These are phyloP conservation scores for Escovopsis sp. DNA, from an alignment of 2,329 filamentous ascomycete species.

Conservation along the genomic window DNA sequence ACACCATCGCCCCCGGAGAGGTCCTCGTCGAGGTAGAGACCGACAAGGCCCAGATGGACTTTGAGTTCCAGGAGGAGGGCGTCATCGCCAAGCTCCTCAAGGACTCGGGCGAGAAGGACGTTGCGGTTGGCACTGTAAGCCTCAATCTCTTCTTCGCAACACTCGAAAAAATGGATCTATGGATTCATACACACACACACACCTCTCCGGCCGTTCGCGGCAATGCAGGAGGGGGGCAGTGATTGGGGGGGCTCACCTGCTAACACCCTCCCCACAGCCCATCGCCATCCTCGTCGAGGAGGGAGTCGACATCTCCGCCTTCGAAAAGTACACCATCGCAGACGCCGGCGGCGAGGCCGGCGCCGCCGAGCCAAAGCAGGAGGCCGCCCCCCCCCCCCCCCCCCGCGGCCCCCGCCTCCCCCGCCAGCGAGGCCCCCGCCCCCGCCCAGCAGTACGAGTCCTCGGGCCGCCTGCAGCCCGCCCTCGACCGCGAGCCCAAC, in stretches of 20 bases:
- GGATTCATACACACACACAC: no score
- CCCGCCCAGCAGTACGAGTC: conserved; percentile 57
- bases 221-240: no score
- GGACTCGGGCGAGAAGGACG: conserved; percentile 84
- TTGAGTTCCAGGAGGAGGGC: conserved; percentile 98
- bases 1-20: conserved; percentile 75
- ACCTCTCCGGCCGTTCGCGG: no score
- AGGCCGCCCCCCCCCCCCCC: conserved; percentile 53
- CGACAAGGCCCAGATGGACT: conserved; percentile 99
- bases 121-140: conserved; percentile 86
- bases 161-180: no score
- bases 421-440: conserved; percentile 25
- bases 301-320: conserved; percentile 70
- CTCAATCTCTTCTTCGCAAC: no score
- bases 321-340: conserved; percentile 73
- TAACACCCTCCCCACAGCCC: conserved; percentile 54
- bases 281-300: conserved; percentile 94
- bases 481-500: conserved; percentile 68
- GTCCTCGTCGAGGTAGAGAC: conserved; percentile 98
- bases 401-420: conserved; percentile 35
- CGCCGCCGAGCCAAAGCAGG: conserved; percentile 47
- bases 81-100: conserved; percentile 87
- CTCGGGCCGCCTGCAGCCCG: conserved; percentile 64
- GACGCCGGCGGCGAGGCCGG: conserved; percentile 76
- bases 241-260: no score